Evolutionary conservation across 164 flowering plant species (phyloP).

Genomic region (Magnolia kwangsiensis): DNA sequence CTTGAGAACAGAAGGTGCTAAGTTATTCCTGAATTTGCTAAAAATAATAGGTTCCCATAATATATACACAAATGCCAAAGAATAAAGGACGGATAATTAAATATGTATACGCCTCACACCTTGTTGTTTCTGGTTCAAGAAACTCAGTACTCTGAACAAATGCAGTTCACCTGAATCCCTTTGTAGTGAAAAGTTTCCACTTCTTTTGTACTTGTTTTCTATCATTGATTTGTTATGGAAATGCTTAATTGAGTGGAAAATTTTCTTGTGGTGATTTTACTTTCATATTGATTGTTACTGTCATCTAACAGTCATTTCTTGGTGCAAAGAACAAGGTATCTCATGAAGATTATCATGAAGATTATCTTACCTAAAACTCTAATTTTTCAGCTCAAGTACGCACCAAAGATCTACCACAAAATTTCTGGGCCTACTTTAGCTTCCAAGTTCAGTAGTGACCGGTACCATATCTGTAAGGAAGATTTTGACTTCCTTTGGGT

Average conservation of each 20-base stretch:
- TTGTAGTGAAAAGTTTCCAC: no score
- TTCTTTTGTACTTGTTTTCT: no score
- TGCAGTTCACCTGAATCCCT: no score
- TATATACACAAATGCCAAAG: no score
- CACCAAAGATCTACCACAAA: slow-evolving; percentile 67
- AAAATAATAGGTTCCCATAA: no score
- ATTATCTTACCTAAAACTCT: slow-evolving; percentile 3
- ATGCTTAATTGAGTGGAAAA: not conserved
- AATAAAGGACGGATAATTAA: no score
- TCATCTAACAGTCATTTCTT: not conserved
- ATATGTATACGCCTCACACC: no score
- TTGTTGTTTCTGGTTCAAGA: no score
- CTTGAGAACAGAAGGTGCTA: no score
- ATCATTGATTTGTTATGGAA: no score
- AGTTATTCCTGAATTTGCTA: no score
- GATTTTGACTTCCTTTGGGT: slow-evolving; percentile 75
- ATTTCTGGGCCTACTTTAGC: slow-evolving; percentile 44
- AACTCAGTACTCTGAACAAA: no score
- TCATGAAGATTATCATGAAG: not conserved
- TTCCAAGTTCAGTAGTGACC: slow-evolving; percentile 41
- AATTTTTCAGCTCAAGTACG: slow-evolving; percentile 59
- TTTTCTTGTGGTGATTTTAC: not conserved
- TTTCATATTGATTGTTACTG: not conserved
- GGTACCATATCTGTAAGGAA: slow-evolving; percentile 76
- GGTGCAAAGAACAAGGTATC: not conserved